Evolutionary conservation across 768 basidiomycete genomes (phyloP), one percentile per base, ranked within the genome.

Genomic region (Mycena leptocephala): DNA sequence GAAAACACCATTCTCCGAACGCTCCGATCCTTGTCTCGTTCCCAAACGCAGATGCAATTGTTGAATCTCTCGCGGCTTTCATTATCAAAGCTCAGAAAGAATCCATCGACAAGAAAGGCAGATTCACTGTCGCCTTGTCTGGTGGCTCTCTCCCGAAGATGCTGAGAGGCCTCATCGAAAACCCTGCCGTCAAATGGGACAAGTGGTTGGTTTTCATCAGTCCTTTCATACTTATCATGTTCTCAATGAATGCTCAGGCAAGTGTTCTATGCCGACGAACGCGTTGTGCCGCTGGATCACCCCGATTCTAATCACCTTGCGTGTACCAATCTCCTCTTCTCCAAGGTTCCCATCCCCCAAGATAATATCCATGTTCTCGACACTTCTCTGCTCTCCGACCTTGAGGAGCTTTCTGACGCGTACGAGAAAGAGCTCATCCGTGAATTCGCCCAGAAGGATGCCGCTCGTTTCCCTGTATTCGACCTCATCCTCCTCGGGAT

Each of bases 401-500:
- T 94, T 78, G 95, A 96, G 78, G 95, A 95, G 83, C 94, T 96
- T 72, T 84, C 93, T 4, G 95, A 96, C 82, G 90, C 91, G 2
- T 96, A 97, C 83, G 95, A 96, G 84, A 91, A 93, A 80, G 88
- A 92, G 82, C 95, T 99, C 83, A 96, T 99, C 82, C 89, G 84
- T 74, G 94, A 95, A 83, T 99, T 99, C 82, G 98, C 97, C 0
- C 93, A 94, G 82, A 95, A 93, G 83, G 96, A 99, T 83, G 90
- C 97, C 6, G 98, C 98, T 22, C 94, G 97, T 75, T 99, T 99
- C 90, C 98, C 98, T 76, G 89, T 98, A 65, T 99, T 99, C 84
- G 98, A 99, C 83, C 92, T 99, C 83, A 95, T 99, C 86, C 92
- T 99, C 55, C 94, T 99, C 65, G 98, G 98, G 62, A 93, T 97